Conservation (phyloP, 352 stramenopile species). For the Pythium aquatile region DNA sequence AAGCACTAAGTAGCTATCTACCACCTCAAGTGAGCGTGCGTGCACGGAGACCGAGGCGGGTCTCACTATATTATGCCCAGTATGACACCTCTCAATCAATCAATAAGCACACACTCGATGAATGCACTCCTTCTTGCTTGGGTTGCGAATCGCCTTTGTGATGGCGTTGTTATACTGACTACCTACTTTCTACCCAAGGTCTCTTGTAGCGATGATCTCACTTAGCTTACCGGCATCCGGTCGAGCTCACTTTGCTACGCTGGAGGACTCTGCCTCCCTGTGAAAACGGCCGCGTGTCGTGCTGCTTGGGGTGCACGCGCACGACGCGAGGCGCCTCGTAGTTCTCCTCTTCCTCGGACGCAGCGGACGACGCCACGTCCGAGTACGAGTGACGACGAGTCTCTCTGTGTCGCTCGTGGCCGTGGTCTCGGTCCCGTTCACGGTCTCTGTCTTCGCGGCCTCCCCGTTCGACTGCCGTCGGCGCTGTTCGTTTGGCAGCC, state of each 20-base stretch:
- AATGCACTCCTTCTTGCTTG: too few relatives aligned
- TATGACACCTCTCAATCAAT: not conserved
- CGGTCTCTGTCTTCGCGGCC: not conserved
- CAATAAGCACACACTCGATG: not conserved
- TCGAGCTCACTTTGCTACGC: slow-evolving; percentile 52
- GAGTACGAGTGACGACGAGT: slow-evolving; percentile 42
- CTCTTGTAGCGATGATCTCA: not conserved
- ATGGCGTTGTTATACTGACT: not conserved
- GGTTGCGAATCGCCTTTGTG: too few relatives aligned
- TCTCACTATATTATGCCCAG: not conserved
- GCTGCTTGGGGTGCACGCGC: slow-evolving; percentile 63
- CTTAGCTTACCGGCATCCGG: slow-evolving; percentile 32
- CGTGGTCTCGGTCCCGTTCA: slow-evolving; percentile 6
- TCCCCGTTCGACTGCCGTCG: not conserved
- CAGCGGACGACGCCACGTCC: slow-evolving; percentile 20
- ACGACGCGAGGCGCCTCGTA: slow-evolving; percentile 43
- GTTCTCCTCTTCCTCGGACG: slow-evolving; percentile 6
- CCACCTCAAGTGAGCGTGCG: not conserved
- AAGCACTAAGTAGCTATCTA: slow-evolving; percentile 26
- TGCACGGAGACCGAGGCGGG: not conserved
- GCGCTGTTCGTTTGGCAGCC: not conserved
- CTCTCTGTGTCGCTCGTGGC: slow-evolving; percentile 5
- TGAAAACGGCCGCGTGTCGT: slow-evolving; percentile 50
- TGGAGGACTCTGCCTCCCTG: slow-evolving; percentile 38
- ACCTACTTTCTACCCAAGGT: not conserved